These are phyloP conservation scores for Venturiaceae sp. DNA, from an alignment of 2,329 filamentous ascomycete species.

Conservation along the genomic window DNA sequence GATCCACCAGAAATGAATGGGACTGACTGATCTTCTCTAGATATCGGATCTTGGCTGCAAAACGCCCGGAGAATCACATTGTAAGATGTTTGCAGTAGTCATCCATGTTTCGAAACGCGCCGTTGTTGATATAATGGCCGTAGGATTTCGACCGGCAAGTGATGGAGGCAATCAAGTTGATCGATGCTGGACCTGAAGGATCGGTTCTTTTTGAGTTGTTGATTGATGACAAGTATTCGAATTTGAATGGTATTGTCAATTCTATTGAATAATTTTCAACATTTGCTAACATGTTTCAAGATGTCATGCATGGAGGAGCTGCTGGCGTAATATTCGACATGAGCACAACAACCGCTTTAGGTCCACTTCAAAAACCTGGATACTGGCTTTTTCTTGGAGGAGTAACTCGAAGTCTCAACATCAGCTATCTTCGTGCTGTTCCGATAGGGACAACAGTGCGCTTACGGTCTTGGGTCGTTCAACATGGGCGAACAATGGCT, in stretches of 20 bases:
- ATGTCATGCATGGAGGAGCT: slow-evolving; percentile 31
- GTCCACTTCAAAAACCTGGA: slow-evolving; percentile 36
- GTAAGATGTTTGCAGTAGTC: slow-evolving; percentile 13
- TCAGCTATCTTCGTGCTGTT: slow-evolving; percentile 42
- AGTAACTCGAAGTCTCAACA: slow-evolving; percentile 38
- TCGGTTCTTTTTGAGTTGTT: slow-evolving; percentile 23
- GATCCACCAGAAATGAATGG: background rate
- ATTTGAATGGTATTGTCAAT: slow-evolving; percentile 22
- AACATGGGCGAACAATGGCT: slow-evolving; percentile 41
- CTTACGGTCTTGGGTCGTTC: slow-evolving; percentile 32
- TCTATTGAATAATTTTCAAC: background rate
- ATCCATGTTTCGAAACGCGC: background rate
- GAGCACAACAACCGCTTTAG: slow-evolving; percentile 38
- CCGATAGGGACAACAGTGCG: slow-evolving; percentile 35
- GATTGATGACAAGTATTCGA: slow-evolving; percentile 26
- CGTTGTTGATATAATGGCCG: background rate
- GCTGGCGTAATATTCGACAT: slow-evolving; percentile 30
- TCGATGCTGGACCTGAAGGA: slow-evolving; percentile 25
- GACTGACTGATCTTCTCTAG: slow-evolving; percentile 6
- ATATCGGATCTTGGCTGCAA: slow-evolving; percentile 22
- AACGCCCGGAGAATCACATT: slow-evolving; percentile 20
- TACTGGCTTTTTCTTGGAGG: slow-evolving; percentile 45
- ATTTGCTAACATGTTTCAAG: slow-evolving; percentile 8
- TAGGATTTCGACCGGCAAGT: slow-evolving; percentile 28
- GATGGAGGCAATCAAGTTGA: slow-evolving; percentile 25